Base-by-base conservation (phyloP, 1,284 basidiomycete species). In the Somion occarium region DNA sequence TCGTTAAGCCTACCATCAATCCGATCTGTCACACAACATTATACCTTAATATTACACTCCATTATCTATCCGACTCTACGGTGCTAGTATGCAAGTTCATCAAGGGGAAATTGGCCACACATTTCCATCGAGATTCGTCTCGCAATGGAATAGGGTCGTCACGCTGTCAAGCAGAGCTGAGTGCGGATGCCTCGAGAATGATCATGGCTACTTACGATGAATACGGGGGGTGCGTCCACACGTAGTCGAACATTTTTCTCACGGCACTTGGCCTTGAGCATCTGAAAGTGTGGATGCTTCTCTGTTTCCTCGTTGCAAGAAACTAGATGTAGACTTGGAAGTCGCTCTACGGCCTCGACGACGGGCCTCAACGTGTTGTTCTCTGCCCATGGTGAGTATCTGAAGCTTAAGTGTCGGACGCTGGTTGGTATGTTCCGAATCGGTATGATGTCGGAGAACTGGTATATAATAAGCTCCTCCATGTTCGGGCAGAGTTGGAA, bases 371-470 rank as follows among this genome's bases (percentile, higher is more conserved):
- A 54, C 19, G 60, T 61, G 26, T 61, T 48, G 34, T 61, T 62
- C 12, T 52, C 54, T 1, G 56, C 59, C 53, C 61, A 63, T 12
- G 48, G 39, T 41, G 64, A 63, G 50, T 70, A 69, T 48, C 69
- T 60, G 58, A 73, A 71, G 38, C 64, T 63, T 5, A 75, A 54
- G 53, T 75, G 74, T 52, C 75, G 65, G 20, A 78, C 56, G 1
- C 68, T 65, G 12, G 52, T 51, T 3, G 76, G 69, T 13, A 78
- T 63, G 1, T 53, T 53, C 2, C 59, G 59, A 13, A 75, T 61
- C 2, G 62, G 59, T 38, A 71, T 51, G 24, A 69, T 48, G 3
- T 59, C 63, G 12, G 75, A 71, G 4, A 74, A 54, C 25, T 65
- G 68, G 34, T 69, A 62, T 20, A 78, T 46, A 15, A 72, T 55